These are phyloP conservation scores for Nicotiana benthamiana DNA, from an alignment of 257 asterid genomes.

Conservation along the genomic window DNA sequence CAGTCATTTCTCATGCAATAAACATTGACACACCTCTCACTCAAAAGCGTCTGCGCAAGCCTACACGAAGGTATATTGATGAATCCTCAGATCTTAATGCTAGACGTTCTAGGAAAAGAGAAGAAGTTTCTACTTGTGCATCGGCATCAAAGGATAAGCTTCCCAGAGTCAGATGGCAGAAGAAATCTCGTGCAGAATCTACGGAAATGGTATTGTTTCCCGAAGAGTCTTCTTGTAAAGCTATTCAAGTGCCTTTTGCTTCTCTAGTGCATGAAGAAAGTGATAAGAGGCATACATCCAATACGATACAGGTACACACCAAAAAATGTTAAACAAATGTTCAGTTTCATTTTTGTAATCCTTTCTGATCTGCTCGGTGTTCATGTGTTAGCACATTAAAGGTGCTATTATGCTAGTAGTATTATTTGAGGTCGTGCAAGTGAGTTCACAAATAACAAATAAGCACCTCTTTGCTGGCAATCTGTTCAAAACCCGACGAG, in stretches of 20 bases:
- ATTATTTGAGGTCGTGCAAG: background rate
- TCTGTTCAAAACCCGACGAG: background rate
- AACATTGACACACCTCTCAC: conserved; percentile 22
- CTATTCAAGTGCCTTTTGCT: conserved; percentile 96
- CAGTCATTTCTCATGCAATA: conserved; percentile 16
- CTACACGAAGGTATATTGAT: conserved; percentile 86
- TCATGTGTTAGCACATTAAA: background rate
- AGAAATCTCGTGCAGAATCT: conserved; percentile 37
- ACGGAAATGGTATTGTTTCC: conserved; percentile 26
- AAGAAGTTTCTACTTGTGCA: conserved; percentile 32
- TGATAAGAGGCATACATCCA: conserved; percentile 15
- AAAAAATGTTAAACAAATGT: background rate
- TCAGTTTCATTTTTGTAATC: background rate
- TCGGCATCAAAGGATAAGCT: conserved; percentile 32
- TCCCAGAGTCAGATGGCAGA: conserved; percentile 33
- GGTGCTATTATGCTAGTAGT: background rate
- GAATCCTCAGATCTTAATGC: conserved; percentile 51
- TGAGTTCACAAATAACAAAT: background rate
- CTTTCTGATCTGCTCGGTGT: background rate
- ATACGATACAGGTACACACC: conserved; percentile 10
- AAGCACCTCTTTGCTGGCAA: background rate
- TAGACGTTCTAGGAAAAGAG: conserved; percentile 32
- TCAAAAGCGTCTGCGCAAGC: conserved; percentile 78
- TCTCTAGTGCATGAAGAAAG: conserved; percentile 50
- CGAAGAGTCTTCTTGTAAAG: conserved; percentile 55